phyloP scores from a whole-genome alignment of 306 rosid species.

The Quercus parvula region DNA sequence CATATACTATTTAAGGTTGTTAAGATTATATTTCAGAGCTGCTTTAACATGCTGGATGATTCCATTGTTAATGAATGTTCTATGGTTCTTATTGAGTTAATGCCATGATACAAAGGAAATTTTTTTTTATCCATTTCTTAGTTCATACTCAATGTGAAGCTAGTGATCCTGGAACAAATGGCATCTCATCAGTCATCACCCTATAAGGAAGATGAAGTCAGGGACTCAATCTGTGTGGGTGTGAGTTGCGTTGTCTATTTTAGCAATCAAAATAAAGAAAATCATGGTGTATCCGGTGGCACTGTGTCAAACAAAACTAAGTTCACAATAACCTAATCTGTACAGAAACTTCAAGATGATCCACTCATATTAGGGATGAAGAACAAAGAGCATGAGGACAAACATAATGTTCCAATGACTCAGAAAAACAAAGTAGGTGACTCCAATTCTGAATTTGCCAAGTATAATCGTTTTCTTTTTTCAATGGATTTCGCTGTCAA shows the following conservation, averaged over 20 bases:
- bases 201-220: background rate
- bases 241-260: background rate
- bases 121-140: background rate
- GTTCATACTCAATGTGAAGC: background rate
- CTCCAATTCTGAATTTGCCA: slow-evolving; percentile 59
- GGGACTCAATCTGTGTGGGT: background rate
- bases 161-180: background rate
- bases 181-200: too few species aligned
- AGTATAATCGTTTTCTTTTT: slow-evolving; percentile 39
- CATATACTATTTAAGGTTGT: slow-evolving; percentile 50
- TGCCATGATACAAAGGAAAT: background rate
- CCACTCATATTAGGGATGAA: slow-evolving; percentile 55
- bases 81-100: background rate
- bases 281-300: background rate
- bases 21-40: background rate
- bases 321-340: slow-evolving; percentile 19
- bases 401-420: slow-evolving; percentile 37
- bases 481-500: background rate
- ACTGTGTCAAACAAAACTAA: slow-evolving; percentile 11
- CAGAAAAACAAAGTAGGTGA: slow-evolving; percentile 60
- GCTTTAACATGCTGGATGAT: background rate
- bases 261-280: background rate
- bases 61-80: background rate
- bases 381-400: slow-evolving; percentile 74
- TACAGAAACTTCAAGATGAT: slow-evolving; percentile 82